A percentile compares a stretch with the other conserved stretches of the same genome.
Conservation (phyloP, 164 flowering plant species). For the Euptelea pleiosperma region DNA sequence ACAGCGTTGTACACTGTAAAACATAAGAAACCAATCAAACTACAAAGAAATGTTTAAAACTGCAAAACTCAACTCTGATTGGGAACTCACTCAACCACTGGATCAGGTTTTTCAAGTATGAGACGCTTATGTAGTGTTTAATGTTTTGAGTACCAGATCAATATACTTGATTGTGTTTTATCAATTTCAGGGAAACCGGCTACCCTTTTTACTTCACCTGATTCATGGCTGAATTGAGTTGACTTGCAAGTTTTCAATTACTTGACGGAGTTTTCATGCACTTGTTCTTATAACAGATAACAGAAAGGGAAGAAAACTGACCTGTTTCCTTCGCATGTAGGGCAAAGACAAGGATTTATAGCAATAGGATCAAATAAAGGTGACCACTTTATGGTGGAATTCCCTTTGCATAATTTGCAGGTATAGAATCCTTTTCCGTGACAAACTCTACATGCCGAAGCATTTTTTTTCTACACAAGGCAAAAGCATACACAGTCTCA, state of each 20-base stretch:
- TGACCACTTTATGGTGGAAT: slow-evolving; percentile 70
- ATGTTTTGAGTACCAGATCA: neutral
- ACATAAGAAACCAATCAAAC: slow-evolving; percentile 13
- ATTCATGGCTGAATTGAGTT: no score
- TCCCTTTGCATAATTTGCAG: slow-evolving; percentile 72
- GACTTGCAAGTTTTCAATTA: neutral
- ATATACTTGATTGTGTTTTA: neutral
- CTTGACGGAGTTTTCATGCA: neutral
- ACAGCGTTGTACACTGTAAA: slow-evolving; percentile 66
- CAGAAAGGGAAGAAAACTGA: slow-evolving; percentile 14
- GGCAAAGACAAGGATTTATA: slow-evolving; percentile 76
- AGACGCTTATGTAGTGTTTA: neutral
- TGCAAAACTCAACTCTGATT: neutral
- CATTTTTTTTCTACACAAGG: slow-evolving; percentile 43
- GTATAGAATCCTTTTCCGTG: slow-evolving; percentile 59
- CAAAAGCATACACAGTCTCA: neutral
- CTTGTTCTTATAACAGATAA: neutral
- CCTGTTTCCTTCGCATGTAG: slow-evolving; percentile 83
- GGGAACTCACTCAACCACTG: neutral
- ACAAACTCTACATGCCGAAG: slow-evolving; percentile 47
- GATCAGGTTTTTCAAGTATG: neutral
- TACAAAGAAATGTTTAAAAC: neutral
- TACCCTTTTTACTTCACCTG: no score
- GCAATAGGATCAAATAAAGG: slow-evolving; percentile 62
- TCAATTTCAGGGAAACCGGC: no score